Evolutionary conservation across 306 rosid species (phyloP).

Genomic region (Potentilla sterilis): DNA sequence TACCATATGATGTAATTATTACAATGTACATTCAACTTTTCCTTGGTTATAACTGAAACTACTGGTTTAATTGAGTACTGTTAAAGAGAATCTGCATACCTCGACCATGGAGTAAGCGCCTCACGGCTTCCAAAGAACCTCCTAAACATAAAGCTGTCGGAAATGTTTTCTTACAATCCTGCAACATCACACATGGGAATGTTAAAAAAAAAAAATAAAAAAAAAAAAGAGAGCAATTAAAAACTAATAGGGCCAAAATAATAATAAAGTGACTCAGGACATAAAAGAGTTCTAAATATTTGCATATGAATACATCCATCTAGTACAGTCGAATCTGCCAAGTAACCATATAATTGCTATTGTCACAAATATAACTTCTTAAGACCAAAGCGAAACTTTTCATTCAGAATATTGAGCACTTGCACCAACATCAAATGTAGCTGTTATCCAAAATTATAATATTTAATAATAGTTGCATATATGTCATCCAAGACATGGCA

Average conservation of each 20-base stretch:
- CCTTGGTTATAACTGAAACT: not conserved
- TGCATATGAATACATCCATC: not conserved
- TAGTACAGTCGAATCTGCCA: not conserved
- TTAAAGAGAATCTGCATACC: constrained; percentile 35
- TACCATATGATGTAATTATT: not conserved
- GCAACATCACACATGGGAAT: constrained; percentile 9
- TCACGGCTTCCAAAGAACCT: constrained; percentile 69
- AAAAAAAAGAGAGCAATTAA: not conserved
- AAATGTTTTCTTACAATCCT: constrained; percentile 87
- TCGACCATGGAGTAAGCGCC: constrained; percentile 47
- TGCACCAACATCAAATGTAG: not conserved
- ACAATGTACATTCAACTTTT: not conserved
- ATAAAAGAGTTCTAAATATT: not conserved
- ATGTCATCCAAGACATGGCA: not conserved
- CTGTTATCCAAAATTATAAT: not conserved
- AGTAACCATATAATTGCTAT: not conserved
- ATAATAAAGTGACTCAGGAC: not conserved
- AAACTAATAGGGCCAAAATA: not conserved
- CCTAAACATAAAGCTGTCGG: constrained; percentile 88
- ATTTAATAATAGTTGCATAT: not conserved
- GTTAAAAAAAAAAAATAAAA: constrained; percentile 4
- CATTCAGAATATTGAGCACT: not conserved
- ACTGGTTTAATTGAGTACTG: not conserved
- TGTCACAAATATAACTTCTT: not conserved
- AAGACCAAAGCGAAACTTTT: not conserved